Conservation (phyloP, 495 filamentous ascomycete species). For the Penicillium fimorum region DNA sequence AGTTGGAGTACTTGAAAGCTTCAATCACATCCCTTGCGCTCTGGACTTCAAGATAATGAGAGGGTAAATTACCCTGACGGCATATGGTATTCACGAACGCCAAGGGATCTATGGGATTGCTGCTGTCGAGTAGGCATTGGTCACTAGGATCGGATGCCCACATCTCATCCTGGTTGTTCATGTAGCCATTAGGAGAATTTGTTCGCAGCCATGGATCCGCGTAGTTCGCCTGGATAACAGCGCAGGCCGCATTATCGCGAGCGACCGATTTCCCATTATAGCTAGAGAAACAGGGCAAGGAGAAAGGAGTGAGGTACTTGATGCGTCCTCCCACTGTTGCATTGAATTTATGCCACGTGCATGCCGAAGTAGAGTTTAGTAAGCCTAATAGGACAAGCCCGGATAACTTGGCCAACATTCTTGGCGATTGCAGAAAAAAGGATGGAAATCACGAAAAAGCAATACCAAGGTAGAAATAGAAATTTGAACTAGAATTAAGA, state of each 20-base stretch:
- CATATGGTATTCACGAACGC: background rate
- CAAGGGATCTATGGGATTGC: slow-evolving; percentile 13
- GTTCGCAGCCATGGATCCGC: slow-evolving; percentile 28
- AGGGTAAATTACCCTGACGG: background rate
- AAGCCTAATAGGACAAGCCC: background rate
- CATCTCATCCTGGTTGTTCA: slow-evolving; percentile 40
- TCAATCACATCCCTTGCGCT: background rate
- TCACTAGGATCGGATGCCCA: slow-evolving; percentile 35
- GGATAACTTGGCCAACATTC: background rate
- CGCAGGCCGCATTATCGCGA: background rate
- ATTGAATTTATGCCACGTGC: background rate
- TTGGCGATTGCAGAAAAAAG: background rate
- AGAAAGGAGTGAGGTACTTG: background rate
- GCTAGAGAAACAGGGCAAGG: background rate
- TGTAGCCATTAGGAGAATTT: slow-evolving; percentile 31
- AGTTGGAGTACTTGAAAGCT: slow-evolving; percentile 13
- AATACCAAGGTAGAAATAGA: background rate
- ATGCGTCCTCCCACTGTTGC: background rate
- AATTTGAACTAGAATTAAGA: background rate
- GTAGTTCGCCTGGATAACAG: slow-evolving; percentile 31
- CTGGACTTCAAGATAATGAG: background rate
- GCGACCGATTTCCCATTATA: background rate
- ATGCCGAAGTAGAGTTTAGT: background rate
- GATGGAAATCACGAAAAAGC: background rate
- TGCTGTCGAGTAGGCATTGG: slow-evolving; percentile 39